phyloP scores from a whole-genome alignment of 192 early-diverging fungal species.

The Lobulomyces angularis region DNA sequence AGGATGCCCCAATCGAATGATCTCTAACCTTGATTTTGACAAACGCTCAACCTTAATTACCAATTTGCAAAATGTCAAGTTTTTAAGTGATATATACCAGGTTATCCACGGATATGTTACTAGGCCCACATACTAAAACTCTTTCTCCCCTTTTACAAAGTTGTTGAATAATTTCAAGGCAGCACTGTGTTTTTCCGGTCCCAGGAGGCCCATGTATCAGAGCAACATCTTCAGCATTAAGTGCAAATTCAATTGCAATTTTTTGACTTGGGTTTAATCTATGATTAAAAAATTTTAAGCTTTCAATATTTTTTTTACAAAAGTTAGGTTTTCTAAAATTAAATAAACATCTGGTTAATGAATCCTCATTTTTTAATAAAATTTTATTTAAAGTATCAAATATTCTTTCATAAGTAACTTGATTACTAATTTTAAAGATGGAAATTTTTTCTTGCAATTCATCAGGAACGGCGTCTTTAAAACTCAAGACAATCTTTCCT shows the following conservation, averaged over 20 bases:
- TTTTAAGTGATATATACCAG: background rate
- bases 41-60: conserved; percentile 81
- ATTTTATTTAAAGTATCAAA: conserved; percentile 22
- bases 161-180: conserved; percentile 76
- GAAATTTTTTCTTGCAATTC: conserved; percentile 38
- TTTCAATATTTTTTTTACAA: conserved; percentile 6
- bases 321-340: conserved; percentile 21
- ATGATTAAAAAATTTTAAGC: conserved; percentile 37
- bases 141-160: conserved; percentile 40
- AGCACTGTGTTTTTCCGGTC: conserved; percentile 80
- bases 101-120: conserved; percentile 74
- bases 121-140: conserved; percentile 79
- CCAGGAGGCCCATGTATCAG: conserved; percentile 76
- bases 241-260: conserved; percentile 50
- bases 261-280: conserved; percentile 58
- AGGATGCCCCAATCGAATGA: conserved; percentile 77
- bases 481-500: conserved; percentile 44
- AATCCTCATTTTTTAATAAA: conserved; percentile 9
- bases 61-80: conserved; percentile 4
- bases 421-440: conserved; percentile 48
- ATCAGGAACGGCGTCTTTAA: conserved; percentile 47
- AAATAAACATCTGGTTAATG: conserved; percentile 39
- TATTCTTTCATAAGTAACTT: conserved; percentile 25
- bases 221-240: conserved; percentile 50
- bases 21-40: conserved; percentile 34